A percentile compares a stretch with the other conserved stretches of the same genome.
These are phyloP conservation scores for Phyllostachys edulis DNA, from an alignment of 176 grass and related monocot genomes.

Conservation along the genomic window DNA sequence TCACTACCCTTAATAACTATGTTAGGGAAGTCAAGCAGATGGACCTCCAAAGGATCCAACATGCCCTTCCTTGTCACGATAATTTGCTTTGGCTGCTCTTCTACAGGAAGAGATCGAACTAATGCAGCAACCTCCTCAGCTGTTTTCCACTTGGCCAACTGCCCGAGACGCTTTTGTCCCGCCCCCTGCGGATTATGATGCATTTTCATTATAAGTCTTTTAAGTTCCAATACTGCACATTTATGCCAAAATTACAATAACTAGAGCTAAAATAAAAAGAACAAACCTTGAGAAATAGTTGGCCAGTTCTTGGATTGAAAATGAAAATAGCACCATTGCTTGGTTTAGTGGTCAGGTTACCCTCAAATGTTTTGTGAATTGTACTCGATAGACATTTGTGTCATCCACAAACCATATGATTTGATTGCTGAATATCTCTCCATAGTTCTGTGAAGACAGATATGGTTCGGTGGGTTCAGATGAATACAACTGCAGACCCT, in stretches of 20 bases:
- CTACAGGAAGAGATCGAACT: constrained; percentile 87
- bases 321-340: constrained; percentile 99
- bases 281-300: constrained; percentile 88
- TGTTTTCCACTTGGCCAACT: constrained; percentile 99
- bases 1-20: constrained; percentile 99
- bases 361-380: constrained; percentile 98
- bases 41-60: constrained; percentile 96
- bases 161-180: constrained; percentile 94
- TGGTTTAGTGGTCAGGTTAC: constrained; percentile 95
- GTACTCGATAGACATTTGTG: constrained; percentile 98
- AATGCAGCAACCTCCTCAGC: constrained; percentile 99
- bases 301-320: constrained; percentile 97
- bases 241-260: not conserved
- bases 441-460: constrained; percentile 97
- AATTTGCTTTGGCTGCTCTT: constrained; percentile 99
- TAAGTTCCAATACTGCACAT: not conserved
- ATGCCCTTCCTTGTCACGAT: constrained; percentile 97
- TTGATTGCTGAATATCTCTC: constrained; percentile 99
- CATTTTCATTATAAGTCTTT: not conserved
- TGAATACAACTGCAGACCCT: constrained; percentile 95
- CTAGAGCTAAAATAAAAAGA: constrained; percentile 11
- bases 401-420: constrained; percentile 99
- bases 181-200: constrained; percentile 65
- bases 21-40: constrained; percentile 97
- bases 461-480: constrained; percentile 98